These are phyloP conservation scores for Amanita exitialis DNA, from an alignment of 768 basidiomycete genomes.

Conservation along the genomic window DNA sequence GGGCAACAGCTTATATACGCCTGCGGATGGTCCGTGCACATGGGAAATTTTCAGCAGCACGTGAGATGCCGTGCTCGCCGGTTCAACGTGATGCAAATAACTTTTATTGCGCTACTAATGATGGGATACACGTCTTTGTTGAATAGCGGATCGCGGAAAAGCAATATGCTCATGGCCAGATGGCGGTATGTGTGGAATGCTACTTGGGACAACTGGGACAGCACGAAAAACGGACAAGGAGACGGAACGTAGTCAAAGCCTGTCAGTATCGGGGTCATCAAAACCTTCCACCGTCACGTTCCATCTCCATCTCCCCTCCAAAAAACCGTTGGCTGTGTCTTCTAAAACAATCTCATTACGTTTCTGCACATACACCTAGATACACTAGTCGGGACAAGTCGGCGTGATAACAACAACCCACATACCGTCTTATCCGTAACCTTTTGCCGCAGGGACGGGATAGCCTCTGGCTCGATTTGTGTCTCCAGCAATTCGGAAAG, in stretches of 20 bases:
- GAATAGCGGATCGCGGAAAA: neutral
- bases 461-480: conserved; percentile 80
- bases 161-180: neutral
- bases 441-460: conserved; percentile 76
- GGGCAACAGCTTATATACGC: neutral
- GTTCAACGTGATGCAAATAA: neutral
- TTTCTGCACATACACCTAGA: conserved; percentile 73
- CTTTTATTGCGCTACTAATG: too few species aligned
- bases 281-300: conserved; percentile 65
- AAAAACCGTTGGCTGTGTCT: conserved; percentile 86
- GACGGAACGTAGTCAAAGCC: neutral
- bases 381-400: conserved; percentile 30
- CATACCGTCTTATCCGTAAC: conserved; percentile 92
- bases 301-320: conserved; percentile 82
- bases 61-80: neutral
- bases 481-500: conserved; percentile 87
- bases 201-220: too few species aligned
- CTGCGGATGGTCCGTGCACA: conserved; percentile 15
- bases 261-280: conserved; percentile 34
- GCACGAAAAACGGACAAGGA: too few species aligned
- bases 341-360: conserved; percentile 92
- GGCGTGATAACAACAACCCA: conserved; percentile 3
- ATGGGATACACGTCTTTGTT: too few species aligned
- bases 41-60: neutral
- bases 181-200: neutral